Evolutionary conservation across 139 green algal genomes (phyloP), one percentile per base, ranked within the genome.

Genomic region (Closterium sp.): DNA sequence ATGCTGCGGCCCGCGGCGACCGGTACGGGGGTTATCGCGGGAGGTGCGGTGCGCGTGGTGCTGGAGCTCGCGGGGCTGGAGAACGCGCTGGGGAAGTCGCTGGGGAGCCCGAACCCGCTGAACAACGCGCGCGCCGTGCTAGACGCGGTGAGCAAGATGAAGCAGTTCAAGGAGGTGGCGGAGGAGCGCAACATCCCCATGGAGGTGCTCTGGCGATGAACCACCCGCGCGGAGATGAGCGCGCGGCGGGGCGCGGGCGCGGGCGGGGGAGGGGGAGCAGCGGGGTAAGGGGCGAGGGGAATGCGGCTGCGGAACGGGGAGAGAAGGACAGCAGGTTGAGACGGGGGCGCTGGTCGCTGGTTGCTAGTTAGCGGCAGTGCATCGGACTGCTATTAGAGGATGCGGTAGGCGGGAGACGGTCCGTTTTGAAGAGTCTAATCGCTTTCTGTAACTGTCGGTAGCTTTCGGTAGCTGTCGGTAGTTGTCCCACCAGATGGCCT

Each of bases 11-110:
- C 98, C 19, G 98, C 98, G n/a, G 95, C 96, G 4, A 96, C 97
- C 85, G 98, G 98, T 94, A 99, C 97, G 11, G 98, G 98, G 70
- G 95, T 97, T 31, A 96, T 97, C 91, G 97, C 97, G 28, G 98
- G 98, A 89, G 96, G 97, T 29, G 95, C 97, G 0, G 96, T 98
- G 91, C 97, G 98, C 34, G 94, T 95, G 21, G 97, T 99, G 87
- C 96, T 99, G 91, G 97, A 99, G 96, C 94, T 99, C 87, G 97
- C 97, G 29, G 97, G 98, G 89, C 95, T 98, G 79, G 96, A 98
- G 94, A 99, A 99, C 94, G 96, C 94, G 13, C 97, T 99, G 45
- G 97, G 97, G 91, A 99, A 99, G 97, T 96, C 98, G 95, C 88
- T 99, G 28, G 91, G 91, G 29, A 97, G 93, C 93, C 91, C 92